Evolutionary conservation across 768 basidiomycete genomes (phyloP), one percentile per base, ranked within the genome.

Genomic region (Phallus indusiatus): DNA sequence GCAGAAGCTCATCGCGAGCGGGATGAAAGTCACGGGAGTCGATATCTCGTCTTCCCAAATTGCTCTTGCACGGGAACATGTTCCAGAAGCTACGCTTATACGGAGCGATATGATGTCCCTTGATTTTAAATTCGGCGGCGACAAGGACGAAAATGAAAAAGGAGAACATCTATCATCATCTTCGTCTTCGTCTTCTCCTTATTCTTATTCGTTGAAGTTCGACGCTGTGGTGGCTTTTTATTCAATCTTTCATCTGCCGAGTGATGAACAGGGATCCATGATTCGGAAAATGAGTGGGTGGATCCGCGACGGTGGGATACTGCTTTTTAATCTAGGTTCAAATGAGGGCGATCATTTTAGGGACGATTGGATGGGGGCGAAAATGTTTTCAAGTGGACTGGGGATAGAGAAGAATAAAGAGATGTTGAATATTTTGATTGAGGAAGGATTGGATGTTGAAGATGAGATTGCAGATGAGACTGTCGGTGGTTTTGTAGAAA

Each of bases 181-280:
- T 65, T 66, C 34, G 58, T n/a, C n/a, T n/a, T n/a, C n/a, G n/a
- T n/a, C n/a, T n/a, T n/a, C n/a, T n/a, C n/a, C n/a, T n/a, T n/a
- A n/a, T n/a, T n/a, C n/a, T n/a, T n/a, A n/a, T n/a, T n/a, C n/a
- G n/a, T n/a, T n/a, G n/a, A n/a, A 57, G 2, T 67, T 67, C 55
- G 65, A 70, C 50, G 70, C 69, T 5, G 64, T 71, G 0, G 60
- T 69, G 1, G 69, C 61, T 12, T 66, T 71, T 54, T 71, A 71
- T 55, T 66, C 68, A 7, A 64, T 69, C 37, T 69, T 69, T 50
- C 70, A 71, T 56, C 56, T 69, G 12, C 67, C 67, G 12, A 56
- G 61, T 21, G 66, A 66, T 22, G 69, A 71, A 58, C 70, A 71
- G 56, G 66, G 53, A 10, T n/a, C 24, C 53, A 67, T 71, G 66